phyloP scores from a whole-genome alignment of 176 grass and related monocot species.

The Chrysopogon serrulatus region DNA sequence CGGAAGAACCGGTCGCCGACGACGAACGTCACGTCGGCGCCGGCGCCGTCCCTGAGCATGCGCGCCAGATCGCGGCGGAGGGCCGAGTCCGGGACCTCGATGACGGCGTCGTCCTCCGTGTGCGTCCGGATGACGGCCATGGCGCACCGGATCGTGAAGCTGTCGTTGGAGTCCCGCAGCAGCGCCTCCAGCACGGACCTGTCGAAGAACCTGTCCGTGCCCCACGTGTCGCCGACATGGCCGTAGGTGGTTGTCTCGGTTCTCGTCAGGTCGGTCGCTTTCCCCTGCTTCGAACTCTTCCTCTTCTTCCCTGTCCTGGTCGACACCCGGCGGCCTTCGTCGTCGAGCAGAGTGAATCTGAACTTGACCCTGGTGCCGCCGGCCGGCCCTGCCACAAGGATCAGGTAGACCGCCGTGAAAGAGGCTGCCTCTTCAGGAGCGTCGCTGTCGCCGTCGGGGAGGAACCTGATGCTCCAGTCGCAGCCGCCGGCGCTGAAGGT shows the following conservation, averaged over 20 bases:
- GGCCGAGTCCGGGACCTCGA: background rate
- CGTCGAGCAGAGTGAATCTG: background rate
- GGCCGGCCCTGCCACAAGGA: background rate
- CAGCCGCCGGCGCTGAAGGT: background rate
- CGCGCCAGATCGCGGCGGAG: background rate
- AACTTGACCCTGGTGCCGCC: background rate
- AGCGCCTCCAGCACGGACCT: background rate
- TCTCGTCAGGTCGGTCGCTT: background rate
- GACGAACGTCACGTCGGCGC: conserved; percentile 15
- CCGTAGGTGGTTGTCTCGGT: no score
- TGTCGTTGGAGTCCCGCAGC: background rate
- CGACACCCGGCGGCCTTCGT: background rate
- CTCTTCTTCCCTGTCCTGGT: background rate
- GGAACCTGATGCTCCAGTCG: background rate
- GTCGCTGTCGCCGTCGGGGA: background rate
- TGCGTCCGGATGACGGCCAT: background rate
- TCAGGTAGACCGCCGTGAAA: background rate
- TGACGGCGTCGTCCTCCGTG: background rate
- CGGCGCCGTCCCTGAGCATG: conserved; percentile 8
- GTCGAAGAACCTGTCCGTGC: conserved; percentile 16
- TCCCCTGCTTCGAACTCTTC: background rate
- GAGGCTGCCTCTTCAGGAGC: accelerated
- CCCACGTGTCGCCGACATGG: no score
- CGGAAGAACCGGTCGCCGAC: background rate
- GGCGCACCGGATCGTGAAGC: conserved; percentile 30